phyloP scores from a whole-genome alignment of 495 filamentous ascomycete species.

The Chaetomium fimeti region DNA sequence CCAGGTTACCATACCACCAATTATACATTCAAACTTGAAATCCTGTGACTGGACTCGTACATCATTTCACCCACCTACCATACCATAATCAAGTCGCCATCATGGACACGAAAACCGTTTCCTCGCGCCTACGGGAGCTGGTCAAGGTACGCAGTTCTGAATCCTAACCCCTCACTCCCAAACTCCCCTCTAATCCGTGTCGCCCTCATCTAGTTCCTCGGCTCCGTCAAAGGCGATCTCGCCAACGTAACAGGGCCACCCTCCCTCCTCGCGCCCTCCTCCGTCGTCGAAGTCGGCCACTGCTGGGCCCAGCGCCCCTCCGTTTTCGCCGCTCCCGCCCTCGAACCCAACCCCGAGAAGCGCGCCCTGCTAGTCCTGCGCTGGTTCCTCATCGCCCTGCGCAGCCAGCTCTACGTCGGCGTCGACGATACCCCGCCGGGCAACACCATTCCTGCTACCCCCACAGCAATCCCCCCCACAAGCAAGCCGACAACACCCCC shows the following conservation, averaged over 20 bases:
- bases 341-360: constrained; percentile 66
- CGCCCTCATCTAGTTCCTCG: constrained; percentile 58
- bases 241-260: constrained; percentile 82
- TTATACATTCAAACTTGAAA: too few species aligned
- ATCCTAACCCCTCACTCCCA: not conserved
- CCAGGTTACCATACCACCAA: too few species aligned
- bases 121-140: constrained; percentile 31
- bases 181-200: not conserved
- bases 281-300: constrained; percentile 78
- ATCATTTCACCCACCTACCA: not conserved
- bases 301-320: constrained; percentile 85
- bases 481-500: not conserved
- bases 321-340: constrained; percentile 75
- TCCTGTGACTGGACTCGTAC: too few species aligned
- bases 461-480: not conserved
- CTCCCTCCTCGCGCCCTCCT: constrained; percentile 76
- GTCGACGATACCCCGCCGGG: constrained; percentile 12
- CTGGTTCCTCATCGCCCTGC: constrained; percentile 81
- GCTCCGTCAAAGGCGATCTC: constrained; percentile 82
- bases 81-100: not conserved
- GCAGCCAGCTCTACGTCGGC: constrained; percentile 64
- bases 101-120: constrained; percentile 29
- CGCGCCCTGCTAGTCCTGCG: constrained; percentile 74
- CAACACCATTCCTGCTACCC: not conserved
- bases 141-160: constrained; percentile 24